Base-by-base conservation (phyloP, 164 flowering plant species). In the Taxillus chinensis region DNA sequence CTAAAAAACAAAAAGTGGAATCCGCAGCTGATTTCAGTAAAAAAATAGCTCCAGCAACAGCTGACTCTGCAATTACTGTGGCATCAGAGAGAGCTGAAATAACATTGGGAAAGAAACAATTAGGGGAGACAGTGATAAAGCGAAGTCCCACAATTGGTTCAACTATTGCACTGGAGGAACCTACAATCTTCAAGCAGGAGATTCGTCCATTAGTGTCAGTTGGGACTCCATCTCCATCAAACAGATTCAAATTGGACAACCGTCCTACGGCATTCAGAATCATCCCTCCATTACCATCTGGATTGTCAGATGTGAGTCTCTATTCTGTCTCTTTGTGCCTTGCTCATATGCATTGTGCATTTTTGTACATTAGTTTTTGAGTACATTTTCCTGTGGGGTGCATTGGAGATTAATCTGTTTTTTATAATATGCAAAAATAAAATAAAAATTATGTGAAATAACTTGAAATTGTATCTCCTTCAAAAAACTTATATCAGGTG, bases 181-280 rank as follows among this genome's bases (percentile, higher is more conserved):
- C 80, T 49, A 60, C 67, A n/a, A 77, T 57, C 65, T 63, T 68
- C 65, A 86, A 79, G 75, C 84, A 71, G 52, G 67, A 69, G 5
- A 62, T 62, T 76, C 83, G 68, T 65, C 77, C 78, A n/a, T 59
- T 71, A 27, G 52, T 68, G 76, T 58, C 81, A 59, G 39, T 45
- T 3, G 81, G 78, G 46, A 16, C 68, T 70, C 74, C 86, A 14
- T 73, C 73, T 73, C 61, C 38, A 41, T 27, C 66, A 57, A 83
- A 85, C 64, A 78, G 86, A 71, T 86, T 82, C 78, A 92, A 86
- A 70, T 74, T 90, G 78, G 97, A 90, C 74, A 86, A 90, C 72
- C 93, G 90, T n/a, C 87, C 97, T 41, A 83, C 86, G 2, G 43
- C 82, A 64, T 90, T 92, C 67, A 84, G 68, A 74, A 71, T 90